A percentile compares a stretch with the other conserved stretches of the same genome.
Conservation (phyloP, 352 stramenopile species). For the Globisporangium recalcitrans region DNA sequence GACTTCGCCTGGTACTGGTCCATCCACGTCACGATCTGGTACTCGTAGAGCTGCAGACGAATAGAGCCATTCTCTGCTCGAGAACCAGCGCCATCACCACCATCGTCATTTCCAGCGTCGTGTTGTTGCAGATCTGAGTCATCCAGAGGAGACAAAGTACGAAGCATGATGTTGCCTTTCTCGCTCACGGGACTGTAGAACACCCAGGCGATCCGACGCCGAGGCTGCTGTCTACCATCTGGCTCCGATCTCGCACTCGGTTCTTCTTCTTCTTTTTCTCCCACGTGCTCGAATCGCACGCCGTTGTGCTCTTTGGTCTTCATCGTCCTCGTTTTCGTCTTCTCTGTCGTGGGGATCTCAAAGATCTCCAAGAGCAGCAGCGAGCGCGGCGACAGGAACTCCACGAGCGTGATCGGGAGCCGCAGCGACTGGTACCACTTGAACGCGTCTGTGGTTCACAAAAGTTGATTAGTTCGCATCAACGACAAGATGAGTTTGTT, state of each 20-base stretch:
- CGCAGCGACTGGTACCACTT: slow-evolving; percentile 44
- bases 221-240: slow-evolving; percentile 1
- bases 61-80: neutral
- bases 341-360: slow-evolving; percentile 21
- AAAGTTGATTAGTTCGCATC: no score
- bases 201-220: slow-evolving; percentile 41
- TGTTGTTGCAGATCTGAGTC: slow-evolving; percentile 3
- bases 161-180: slow-evolving; percentile 38
- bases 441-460: slow-evolving; percentile 32
- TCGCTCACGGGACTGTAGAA: slow-evolving; percentile 59
- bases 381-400: slow-evolving; percentile 34
- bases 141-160: slow-evolving; percentile 6
- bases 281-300: slow-evolving; percentile 20
- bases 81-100: neutral
- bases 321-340: slow-evolving; percentile 16
- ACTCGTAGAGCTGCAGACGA: slow-evolving; percentile 54
- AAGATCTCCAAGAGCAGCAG: slow-evolving; percentile 58
- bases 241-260: neutral
- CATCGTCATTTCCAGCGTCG: neutral
- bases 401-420: slow-evolving; percentile 25
- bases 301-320: slow-evolving; percentile 12
- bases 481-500: neutral
- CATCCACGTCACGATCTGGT: slow-evolving; percentile 55
- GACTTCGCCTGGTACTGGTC: slow-evolving; percentile 51
- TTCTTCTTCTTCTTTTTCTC: slow-evolving; percentile 1